Base-by-base conservation (phyloP, 148 eudicot genomes). In the Vaccinium darrowii region DNA sequence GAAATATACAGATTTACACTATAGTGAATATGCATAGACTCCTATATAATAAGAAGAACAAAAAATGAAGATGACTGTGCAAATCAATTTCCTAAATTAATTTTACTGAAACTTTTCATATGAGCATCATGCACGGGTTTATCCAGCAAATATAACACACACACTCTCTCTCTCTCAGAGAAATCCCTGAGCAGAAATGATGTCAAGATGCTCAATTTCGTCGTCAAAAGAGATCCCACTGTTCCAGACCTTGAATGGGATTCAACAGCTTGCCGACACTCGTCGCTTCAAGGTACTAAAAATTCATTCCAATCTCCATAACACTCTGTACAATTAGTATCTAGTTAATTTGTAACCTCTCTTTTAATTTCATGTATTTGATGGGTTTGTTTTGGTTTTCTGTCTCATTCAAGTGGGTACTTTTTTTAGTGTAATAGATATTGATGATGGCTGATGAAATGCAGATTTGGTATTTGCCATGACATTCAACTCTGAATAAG, bases 191-290 rank as follows among this genome's bases (percentile, higher is more conserved):
- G 23, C 27, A 49, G 52, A 47, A 51, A 78, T 78, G 81, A 52
- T 54, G 81, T 27, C 36, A 15, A 13, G 62, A 78, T 23, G 81
- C 50, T 56, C 65, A 21, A 79, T 79, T 79, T 30, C 81, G 36
- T 56, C 81, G 19, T 21, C 81, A 4, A 79, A 79, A 57, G 49
- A 79, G 65, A 49, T 18, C 25, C 81, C 58, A 2, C 7, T 56
- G 81, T 79, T 56, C 65, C 65, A 79, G 50, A 30, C 51, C 14
- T 30, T 79, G 67, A 54, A 53, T 57, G 81, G 81, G 65, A 27
- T 79, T 79, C 81, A 56, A 79, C 81, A 79, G 60, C 81, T 79
- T 30, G 81, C 81, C 33, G 81, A 79, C 7, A 5, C 67, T 79
- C 81, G 81, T 8, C 63, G 65, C 6, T 79, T 79, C 81, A 79